Evolutionary conservation across 2,329 filamentous ascomycete species (phyloP).

Genomic region (Aureobasidium musti): DNA sequence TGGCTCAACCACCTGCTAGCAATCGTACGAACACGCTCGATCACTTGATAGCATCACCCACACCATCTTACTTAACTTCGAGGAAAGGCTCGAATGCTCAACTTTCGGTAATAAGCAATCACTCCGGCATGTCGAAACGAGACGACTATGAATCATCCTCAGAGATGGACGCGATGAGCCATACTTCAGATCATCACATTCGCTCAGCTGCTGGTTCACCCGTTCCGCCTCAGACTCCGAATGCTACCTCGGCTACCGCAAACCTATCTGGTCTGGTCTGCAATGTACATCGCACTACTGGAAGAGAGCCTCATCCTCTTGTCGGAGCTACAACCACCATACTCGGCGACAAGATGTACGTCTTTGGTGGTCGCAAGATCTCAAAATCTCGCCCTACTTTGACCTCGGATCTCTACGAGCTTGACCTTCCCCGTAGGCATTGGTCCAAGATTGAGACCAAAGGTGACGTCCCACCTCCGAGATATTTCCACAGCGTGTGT

Average conservation of each 20-base stretch:
- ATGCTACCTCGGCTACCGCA: conserved; percentile 46
- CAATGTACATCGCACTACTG: conserved; percentile 78
- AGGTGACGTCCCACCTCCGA: conserved; percentile 83
- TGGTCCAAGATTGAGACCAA: conserved; percentile 86
- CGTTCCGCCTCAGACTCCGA: conserved; percentile 35
- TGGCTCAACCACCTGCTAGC: conserved; percentile 4
- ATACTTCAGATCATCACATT: conserved; percentile 32
- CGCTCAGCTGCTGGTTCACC: conserved; percentile 21
- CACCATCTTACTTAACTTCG: conserved; percentile 46
- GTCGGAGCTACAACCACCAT: conserved; percentile 96
- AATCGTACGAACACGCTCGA: conserved; percentile 51
- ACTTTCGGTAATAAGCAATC: conserved; percentile 48
- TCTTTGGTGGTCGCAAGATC: conserved; percentile 88
- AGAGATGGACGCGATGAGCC: conserved; percentile 41
- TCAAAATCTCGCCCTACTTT: conserved; percentile 81
- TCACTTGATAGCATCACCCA: conserved; percentile 49
- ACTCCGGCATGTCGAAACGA: conserved; percentile 49
- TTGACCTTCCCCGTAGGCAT: conserved; percentile 86
- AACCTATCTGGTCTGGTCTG: conserved; percentile 68
- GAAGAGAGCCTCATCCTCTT: conserved; percentile 83
- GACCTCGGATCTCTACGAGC: conserved; percentile 87
- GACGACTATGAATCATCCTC: conserved; percentile 47
- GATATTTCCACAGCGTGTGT: conserved; percentile 98
- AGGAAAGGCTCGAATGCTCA: conserved; percentile 43
- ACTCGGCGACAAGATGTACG: conserved; percentile 91